Percentiles rank a stretch among this genome's conserved stretches.
phyloP scores from a whole-genome alignment of 768 basidiomycete genomes.

The Phlebiopsis gigantea region DNA sequence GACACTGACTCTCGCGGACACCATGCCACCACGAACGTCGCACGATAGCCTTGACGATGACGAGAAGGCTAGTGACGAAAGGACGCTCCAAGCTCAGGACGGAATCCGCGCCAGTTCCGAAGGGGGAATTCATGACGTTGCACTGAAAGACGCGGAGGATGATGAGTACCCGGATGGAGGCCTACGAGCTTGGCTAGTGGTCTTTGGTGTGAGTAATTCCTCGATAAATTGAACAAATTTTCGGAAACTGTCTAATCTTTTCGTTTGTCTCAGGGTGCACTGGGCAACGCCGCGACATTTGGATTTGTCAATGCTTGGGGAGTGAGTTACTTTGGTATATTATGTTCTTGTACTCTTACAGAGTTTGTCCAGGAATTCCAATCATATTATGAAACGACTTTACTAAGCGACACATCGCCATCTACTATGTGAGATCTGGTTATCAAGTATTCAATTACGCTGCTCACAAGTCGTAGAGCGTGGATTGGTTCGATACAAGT shows the following conservation, averaged over 20 bases:
- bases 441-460: not conserved
- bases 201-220: not conserved
- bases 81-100: no score
- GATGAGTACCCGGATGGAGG: conserved; percentile 3
- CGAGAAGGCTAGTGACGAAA: no score
- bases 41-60: no score
- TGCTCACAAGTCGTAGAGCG: conserved; percentile 1
- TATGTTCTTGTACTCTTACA: not conserved
- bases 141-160: not conserved
- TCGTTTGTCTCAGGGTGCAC: conserved; percentile 18
- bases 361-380: conserved; percentile 53
- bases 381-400: conserved; percentile 55
- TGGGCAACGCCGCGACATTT: conserved; percentile 47
- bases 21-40: no score
- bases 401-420: conserved; percentile 44
- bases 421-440: conserved; percentile 51
- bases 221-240: not conserved
- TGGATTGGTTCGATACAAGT: conserved; percentile 76
- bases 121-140: not conserved
- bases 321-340: conserved; percentile 33
- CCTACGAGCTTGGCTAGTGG: conserved; percentile 7
- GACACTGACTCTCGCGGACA: no score
- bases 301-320: conserved; percentile 75
- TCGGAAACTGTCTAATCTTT: not conserved
- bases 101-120: not conserved